phyloP scores from a whole-genome alignment of 805 yeast genomes.

The Lipomyces starkeyi region DNA sequence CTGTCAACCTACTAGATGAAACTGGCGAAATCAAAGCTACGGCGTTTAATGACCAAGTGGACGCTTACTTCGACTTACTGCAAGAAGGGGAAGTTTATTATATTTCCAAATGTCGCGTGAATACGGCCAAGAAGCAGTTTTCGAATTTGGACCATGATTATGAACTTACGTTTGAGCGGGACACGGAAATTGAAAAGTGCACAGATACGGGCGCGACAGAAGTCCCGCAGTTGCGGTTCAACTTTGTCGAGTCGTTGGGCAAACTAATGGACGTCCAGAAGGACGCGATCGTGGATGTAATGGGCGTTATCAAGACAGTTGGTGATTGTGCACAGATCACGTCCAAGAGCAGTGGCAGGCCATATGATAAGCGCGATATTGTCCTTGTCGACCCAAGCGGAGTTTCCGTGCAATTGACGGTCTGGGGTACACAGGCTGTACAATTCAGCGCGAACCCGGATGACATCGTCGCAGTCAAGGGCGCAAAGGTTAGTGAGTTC shows the following conservation, averaged over 20 bases:
- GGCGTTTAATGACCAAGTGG: constrained; percentile 88
- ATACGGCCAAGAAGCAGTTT: constrained; percentile 83
- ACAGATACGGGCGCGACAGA: constrained; percentile 56
- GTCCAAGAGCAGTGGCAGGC: constrained; percentile 86
- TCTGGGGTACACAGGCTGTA: constrained; percentile 89
- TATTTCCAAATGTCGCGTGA: constrained; percentile 79
- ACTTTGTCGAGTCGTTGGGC: constrained; percentile 67
- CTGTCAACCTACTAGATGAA: constrained; percentile 86
- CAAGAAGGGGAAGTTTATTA: constrained; percentile 91
- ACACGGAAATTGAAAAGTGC: constrained; percentile 74
- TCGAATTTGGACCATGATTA: constrained; percentile 85
- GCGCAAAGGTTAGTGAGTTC: constrained; percentile 86
- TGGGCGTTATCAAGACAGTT: constrained; percentile 83
- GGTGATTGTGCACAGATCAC: constrained; percentile 77
- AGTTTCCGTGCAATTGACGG: constrained; percentile 74
- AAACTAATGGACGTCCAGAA: constrained; percentile 70
- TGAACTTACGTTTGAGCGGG: constrained; percentile 82
- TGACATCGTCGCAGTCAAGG: constrained; percentile 83
- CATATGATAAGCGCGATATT: constrained; percentile 90
- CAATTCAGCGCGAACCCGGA: constrained; percentile 77
- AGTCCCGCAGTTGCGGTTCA: constrained; percentile 81
- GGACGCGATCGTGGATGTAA: constrained; percentile 78
- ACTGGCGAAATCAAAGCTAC: constrained; percentile 96
- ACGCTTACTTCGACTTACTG: constrained; percentile 71
- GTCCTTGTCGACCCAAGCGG: constrained; percentile 84